phyloP scores from a whole-genome alignment of 352 stramenopile genomes.

The Thalassiosira ordinaria region DNA sequence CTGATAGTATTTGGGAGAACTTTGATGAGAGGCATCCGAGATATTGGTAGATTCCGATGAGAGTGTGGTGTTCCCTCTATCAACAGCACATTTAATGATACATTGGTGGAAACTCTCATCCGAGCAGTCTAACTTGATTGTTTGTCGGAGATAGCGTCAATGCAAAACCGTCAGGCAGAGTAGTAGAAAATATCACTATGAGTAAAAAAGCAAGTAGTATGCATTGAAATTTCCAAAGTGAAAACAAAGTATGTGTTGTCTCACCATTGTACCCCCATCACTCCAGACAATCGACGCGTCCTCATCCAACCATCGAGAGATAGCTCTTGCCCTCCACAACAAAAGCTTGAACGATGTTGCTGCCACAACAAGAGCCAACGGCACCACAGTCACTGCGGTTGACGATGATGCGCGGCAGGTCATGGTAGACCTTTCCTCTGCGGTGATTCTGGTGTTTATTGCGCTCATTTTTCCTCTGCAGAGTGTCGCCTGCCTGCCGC shows the following conservation, averaged over 20 bases:
- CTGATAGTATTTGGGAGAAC: neutral
- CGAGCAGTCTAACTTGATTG: slow-evolving; percentile 34
- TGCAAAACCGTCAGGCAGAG: too few relatives aligned
- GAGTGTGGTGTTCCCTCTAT: slow-evolving; percentile 11
- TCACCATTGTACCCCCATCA: slow-evolving; percentile 20
- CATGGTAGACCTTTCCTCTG: too few relatives aligned
- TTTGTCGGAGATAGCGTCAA: neutral
- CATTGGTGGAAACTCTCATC: slow-evolving; percentile 18
- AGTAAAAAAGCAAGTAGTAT: neutral
- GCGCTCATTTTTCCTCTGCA: neutral
- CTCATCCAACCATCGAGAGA: neutral
- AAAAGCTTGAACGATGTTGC: slow-evolving; percentile 12
- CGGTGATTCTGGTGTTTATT: neutral
- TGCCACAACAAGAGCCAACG: neutral
- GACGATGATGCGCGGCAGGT: neutral
- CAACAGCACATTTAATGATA: slow-evolving; percentile 30
- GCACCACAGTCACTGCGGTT: neutral
- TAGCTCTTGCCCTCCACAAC: slow-evolving; percentile 11
- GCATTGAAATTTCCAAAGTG: neutral
- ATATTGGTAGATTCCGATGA: neutral
- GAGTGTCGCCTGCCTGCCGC: too few relatives aligned
- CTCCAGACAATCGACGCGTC: slow-evolving; percentile 1
- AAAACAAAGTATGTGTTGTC: neutral
- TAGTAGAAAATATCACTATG: slow-evolving; percentile 6
- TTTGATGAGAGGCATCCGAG: neutral